These are phyloP conservation scores for Lactarius hatsudake DNA, from an alignment of 768 basidiomycete species.

Conservation along the genomic window DNA sequence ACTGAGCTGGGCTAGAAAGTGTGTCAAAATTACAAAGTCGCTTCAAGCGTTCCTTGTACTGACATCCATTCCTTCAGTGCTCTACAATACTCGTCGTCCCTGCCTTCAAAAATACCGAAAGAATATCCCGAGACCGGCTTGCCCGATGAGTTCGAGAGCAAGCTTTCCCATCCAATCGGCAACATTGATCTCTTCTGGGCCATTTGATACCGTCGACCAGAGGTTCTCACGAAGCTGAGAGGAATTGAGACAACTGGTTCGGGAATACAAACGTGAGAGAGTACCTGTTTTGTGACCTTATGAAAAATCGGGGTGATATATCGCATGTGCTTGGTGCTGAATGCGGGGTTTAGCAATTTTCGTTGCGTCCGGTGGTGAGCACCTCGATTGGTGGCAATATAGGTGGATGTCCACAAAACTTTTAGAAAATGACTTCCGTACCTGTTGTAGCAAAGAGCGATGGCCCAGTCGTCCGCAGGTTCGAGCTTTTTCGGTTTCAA, in stretches of 20 bases:
- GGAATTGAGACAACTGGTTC: neutral
- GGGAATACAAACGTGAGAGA: neutral
- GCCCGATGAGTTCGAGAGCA: constrained; percentile 29
- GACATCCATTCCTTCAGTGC: constrained; percentile 27
- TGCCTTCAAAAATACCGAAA: constrained; percentile 17
- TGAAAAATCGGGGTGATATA: constrained; percentile 28
- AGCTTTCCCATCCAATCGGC: constrained; percentile 25
- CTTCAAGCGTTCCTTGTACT: neutral
- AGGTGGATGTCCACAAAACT: neutral
- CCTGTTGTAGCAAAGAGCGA: constrained; percentile 3
- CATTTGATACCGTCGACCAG: neutral
- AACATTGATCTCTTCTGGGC: constrained; percentile 24
- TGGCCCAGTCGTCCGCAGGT: constrained; percentile 2
- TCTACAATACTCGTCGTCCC: neutral
- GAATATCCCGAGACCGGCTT: constrained; percentile 30
- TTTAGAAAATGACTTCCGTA: neutral
- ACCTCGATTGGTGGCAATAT: neutral
- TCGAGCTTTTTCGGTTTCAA: neutral
- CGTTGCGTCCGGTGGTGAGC: constrained; percentile 12
- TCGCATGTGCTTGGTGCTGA: constrained; percentile 29
- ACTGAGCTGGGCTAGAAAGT: constrained; percentile 16
- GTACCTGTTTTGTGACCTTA: constrained; percentile 21
- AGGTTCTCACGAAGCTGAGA: neutral
- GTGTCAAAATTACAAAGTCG: neutral
- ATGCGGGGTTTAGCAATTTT: constrained; percentile 24